These are phyloP conservation scores for Boletellus ananas DNA, from an alignment of 768 basidiomycete genomes.

Conservation along the genomic window DNA sequence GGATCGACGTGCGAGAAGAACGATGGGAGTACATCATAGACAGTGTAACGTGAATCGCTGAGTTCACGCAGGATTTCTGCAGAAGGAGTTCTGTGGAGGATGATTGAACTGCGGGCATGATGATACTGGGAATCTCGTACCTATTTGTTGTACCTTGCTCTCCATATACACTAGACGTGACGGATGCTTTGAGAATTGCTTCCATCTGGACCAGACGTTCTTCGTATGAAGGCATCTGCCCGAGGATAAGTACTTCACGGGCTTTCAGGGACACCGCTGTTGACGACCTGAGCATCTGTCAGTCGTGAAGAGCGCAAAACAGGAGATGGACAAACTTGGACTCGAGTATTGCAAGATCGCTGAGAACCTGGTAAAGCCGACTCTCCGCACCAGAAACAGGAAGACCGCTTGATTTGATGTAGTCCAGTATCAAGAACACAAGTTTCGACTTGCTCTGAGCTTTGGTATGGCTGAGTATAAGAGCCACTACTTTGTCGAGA, in stretches of 20 bases:
- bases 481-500: constrained; percentile 78
- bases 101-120: neutral
- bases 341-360: constrained; percentile 81
- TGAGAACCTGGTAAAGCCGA: constrained; percentile 70
- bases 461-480: constrained; percentile 95
- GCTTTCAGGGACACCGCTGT: constrained; percentile 90
- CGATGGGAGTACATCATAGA: constrained; percentile 93
- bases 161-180: constrained; percentile 86
- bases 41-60: constrained; percentile 93
- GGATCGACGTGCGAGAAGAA: constrained; percentile 90
- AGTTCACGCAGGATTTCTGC: constrained; percentile 87
- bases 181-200: constrained; percentile 82
- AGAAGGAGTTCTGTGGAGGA: constrained; percentile 62
- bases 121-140: constrained; percentile 32
- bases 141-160: constrained; percentile 65
- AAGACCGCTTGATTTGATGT: constrained; percentile 78
- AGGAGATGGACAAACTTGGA: constrained; percentile 57
- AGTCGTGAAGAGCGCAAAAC: neutral
- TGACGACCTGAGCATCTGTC: constrained; percentile 61
- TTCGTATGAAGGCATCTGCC: constrained; percentile 96
- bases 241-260: constrained; percentile 93
- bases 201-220: constrained; percentile 95
- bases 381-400: constrained; percentile 75
- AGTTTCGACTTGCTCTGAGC: constrained; percentile 90
- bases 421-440: constrained; percentile 79